Evolutionary conservation across 371 early-diverging fungal genomes (phyloP), one percentile per base, ranked within the genome.

Genomic region (Parasitella parasitica): DNA sequence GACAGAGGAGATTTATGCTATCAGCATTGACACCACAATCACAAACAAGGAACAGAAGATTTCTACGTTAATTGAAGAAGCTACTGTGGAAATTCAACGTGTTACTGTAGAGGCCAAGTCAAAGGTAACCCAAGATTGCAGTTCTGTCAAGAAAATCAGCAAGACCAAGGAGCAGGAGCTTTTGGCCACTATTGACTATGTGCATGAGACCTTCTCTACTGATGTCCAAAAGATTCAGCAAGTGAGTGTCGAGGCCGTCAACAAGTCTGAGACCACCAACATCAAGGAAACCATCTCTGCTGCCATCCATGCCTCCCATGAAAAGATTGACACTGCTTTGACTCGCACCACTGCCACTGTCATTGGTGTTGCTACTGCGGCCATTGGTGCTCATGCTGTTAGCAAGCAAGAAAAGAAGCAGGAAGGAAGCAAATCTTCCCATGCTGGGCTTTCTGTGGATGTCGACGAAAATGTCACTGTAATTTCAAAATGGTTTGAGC

Each of bases 201-300:
- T 61, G 28, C 61, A 62, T 6, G 35, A 61, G 12, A 65, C 62
- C 4, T 64, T 70, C 15, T 50, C 41, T 39, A 34, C 39, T 8
- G 67, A 70, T 36, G 56, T 50, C 18, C 53, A 70, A 59, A 70
- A 59, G 59, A 57, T 66, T 13, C 61, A 66, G 37, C 53, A 66
- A 34, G 52, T 66, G 6, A 70, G 66, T 30, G 36, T 67, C 26
- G 68, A 68, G 32, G 57, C 65, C 5, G 46, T 68, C n/a, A 36
- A 84, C 37, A 50, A 84, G 51, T 13, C 86, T 78, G 41, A 77
- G 57, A n/a, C 86, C 84, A 48, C 91, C 92, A 57, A 91, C 76
- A 72, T 94, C 53, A 61, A 69, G 41, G 66, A 72, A 4, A 41
- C 58, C 20, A 35, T 69, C 4, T 9, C 58, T 16, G 51, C 65